phyloP scores from a whole-genome alignment of 768 basidiomycete genomes.

The Obba rivulosa region DNA sequence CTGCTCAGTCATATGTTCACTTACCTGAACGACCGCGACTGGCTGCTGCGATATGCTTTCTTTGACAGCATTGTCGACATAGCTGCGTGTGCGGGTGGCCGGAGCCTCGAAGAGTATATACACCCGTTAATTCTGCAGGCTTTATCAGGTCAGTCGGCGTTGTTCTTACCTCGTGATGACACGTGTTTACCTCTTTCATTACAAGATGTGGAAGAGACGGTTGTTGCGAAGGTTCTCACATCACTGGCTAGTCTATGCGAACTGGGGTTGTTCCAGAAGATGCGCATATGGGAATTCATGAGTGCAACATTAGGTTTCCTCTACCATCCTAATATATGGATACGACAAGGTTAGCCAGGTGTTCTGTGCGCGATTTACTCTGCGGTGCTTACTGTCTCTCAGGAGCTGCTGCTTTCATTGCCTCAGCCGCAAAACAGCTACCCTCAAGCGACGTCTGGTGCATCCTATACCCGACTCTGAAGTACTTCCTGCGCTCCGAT shows the following conservation, averaged over 20 bases:
- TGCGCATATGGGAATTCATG: constrained; percentile 97
- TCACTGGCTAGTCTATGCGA: constrained; percentile 87
- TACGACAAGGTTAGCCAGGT: constrained; percentile 70
- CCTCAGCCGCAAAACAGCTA: constrained; percentile 77
- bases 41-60: constrained; percentile 86
- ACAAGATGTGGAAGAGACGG: constrained; percentile 94
- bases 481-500: constrained; percentile 83
- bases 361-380: background rate
- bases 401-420: constrained; percentile 88
- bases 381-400: background rate
- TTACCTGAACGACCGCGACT: constrained; percentile 85
- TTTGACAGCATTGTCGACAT: constrained; percentile 96
- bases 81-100: constrained; percentile 86
- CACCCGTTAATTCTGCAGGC: constrained; percentile 96
- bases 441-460: constrained; percentile 93
- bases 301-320: constrained; percentile 82
- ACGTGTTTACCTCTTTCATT: constrained; percentile 5
- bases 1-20: constrained; percentile 85
- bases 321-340: constrained; percentile 95
- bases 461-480: constrained; percentile 87
- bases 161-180: background rate
- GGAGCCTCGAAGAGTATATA: constrained; percentile 93
- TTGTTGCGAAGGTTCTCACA: constrained; percentile 85
- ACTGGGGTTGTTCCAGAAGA: constrained; percentile 85
- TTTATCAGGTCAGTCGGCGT: constrained; percentile 59